Evolutionary conservation across 2,329 filamentous ascomycete species (phyloP).

Genomic region (Allantophomopsis cytisporea): DNA sequence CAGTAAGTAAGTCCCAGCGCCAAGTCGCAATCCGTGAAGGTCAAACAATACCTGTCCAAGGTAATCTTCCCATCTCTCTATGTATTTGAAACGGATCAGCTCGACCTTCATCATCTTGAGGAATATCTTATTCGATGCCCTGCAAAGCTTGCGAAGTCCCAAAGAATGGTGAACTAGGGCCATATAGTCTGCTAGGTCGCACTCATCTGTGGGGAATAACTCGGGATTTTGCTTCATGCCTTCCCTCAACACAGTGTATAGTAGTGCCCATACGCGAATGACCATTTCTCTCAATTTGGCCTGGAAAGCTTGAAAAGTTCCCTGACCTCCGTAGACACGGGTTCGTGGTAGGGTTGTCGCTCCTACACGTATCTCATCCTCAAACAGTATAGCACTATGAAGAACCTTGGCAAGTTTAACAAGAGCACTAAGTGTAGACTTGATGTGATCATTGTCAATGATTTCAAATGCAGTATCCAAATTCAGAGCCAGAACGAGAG

Average conservation of each 20-base stretch:
- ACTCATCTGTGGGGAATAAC: slow-evolving; percentile 50
- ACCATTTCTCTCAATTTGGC: slow-evolving; percentile 76
- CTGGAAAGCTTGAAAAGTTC: slow-evolving; percentile 39
- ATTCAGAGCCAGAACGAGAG: slow-evolving; percentile 55
- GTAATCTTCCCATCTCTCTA: slow-evolving; percentile 77
- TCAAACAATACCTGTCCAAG: slow-evolving; percentile 77
- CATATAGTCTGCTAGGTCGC: slow-evolving; percentile 67
- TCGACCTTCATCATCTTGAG: slow-evolving; percentile 82
- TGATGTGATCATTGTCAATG: slow-evolving; percentile 67
- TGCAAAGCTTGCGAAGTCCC: slow-evolving; percentile 76
- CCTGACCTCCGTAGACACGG: slow-evolving; percentile 27
- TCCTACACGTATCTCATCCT: slow-evolving; percentile 75
- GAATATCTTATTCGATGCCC: slow-evolving; percentile 73
- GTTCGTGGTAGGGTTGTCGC: slow-evolving; percentile 46
- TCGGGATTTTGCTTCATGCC: slow-evolving; percentile 54
- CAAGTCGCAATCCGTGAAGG: slow-evolving; percentile 68
- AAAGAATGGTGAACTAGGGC: slow-evolving; percentile 73
- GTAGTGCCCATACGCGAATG: slow-evolving; percentile 74
- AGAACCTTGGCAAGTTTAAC: slow-evolving; percentile 60
- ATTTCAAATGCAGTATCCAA: slow-evolving; percentile 67
- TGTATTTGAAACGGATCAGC: slow-evolving; percentile 59
- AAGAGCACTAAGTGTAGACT: slow-evolving; percentile 57
- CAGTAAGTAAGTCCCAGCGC: slow-evolving; percentile 49
- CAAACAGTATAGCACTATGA: slow-evolving; percentile 67
- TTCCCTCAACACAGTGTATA: slow-evolving; percentile 69